phyloP scores from a whole-genome alignment of 208 protist species.

The Naegleria lovaniensis region DNA sequence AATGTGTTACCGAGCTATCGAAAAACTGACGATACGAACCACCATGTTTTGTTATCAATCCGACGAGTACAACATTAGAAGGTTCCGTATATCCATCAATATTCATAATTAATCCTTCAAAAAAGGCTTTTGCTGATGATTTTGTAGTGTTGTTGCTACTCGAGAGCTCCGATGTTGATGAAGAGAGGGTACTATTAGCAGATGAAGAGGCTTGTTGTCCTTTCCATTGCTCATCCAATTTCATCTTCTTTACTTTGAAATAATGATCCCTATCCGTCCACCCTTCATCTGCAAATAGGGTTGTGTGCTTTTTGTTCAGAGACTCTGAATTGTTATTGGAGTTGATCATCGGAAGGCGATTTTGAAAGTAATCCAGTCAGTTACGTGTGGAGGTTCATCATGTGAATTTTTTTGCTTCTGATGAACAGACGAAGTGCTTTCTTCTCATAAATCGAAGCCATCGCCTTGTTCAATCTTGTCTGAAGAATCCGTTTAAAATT shows the following conservation, averaged over 20 bases:
- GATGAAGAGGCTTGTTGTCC: background rate
- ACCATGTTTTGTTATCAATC: background rate
- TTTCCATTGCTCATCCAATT: background rate
- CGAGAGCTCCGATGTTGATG: background rate
- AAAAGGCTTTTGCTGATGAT: background rate
- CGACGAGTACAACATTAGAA: background rate
- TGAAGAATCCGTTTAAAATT: too few species aligned
- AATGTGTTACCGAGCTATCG: background rate
- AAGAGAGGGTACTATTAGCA: too few species aligned
- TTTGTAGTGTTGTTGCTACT: background rate
- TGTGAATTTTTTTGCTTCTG: too few species aligned
- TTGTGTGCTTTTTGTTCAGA: background rate
- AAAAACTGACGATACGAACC: constrained; percentile 11
- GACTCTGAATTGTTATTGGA: background rate
- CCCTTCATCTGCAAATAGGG: background rate
- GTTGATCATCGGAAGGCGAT: too few species aligned
- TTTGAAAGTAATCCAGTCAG: too few species aligned
- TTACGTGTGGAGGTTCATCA: too few species aligned
- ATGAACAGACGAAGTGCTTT: too few species aligned
- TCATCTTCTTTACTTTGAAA: background rate
- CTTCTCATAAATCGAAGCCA: too few species aligned
- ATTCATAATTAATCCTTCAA: background rate
- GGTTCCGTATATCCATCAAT: constrained; percentile 19
- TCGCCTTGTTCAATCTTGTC: too few species aligned
- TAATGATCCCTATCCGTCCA: constrained; percentile 18